Percentiles rank a stretch among this genome's conserved stretches.
These are phyloP conservation scores for Spathaspora arborariae DNA, from an alignment of 805 yeast species.

Conservation along the genomic window DNA sequence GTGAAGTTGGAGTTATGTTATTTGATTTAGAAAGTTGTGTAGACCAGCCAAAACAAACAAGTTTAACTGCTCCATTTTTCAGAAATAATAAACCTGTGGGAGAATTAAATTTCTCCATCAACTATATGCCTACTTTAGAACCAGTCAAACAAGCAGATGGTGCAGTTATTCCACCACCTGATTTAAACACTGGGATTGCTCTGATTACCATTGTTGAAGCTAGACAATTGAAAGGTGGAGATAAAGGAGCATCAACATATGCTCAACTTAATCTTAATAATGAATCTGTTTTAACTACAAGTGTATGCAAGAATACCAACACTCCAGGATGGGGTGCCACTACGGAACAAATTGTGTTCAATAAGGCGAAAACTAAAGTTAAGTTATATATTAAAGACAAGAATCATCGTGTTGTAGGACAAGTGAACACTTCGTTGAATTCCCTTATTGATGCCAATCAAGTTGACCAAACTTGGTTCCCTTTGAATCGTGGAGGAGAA, in stretches of 20 bases:
- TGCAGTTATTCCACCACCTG: conserved; percentile 80
- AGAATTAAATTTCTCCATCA: conserved; percentile 61
- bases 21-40: conserved; percentile 67
- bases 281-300: conserved; percentile 55
- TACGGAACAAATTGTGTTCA: conserved; percentile 65
- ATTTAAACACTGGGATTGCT: conserved; percentile 88
- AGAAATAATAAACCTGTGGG: conserved; percentile 87
- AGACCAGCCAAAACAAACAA: conserved; percentile 46
- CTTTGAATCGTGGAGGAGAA: conserved; percentile 71
- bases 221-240: conserved; percentile 48
- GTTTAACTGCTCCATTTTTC: conserved; percentile 54
- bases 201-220: conserved; percentile 63
- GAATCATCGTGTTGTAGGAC: conserved; percentile 54
- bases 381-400: conserved; percentile 61
- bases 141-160: conserved; percentile 70
- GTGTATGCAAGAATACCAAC: conserved; percentile 55
- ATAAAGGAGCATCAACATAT: conserved; percentile 52
- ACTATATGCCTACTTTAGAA: conserved; percentile 72
- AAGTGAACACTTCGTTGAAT: conserved; percentile 52
- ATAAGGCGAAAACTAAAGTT: conserved; percentile 67
- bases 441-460: conserved; percentile 75
- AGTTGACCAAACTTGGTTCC: conserved; percentile 76
- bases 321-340: conserved; percentile 64
- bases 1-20: conserved; percentile 71
- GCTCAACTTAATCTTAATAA: conserved; percentile 70